A percentile compares a stretch with the other conserved stretches of the same genome.
These are phyloP conservation scores for Eucalyptus tenuipes DNA, from an alignment of 345 rosid genomes.

Conservation along the genomic window DNA sequence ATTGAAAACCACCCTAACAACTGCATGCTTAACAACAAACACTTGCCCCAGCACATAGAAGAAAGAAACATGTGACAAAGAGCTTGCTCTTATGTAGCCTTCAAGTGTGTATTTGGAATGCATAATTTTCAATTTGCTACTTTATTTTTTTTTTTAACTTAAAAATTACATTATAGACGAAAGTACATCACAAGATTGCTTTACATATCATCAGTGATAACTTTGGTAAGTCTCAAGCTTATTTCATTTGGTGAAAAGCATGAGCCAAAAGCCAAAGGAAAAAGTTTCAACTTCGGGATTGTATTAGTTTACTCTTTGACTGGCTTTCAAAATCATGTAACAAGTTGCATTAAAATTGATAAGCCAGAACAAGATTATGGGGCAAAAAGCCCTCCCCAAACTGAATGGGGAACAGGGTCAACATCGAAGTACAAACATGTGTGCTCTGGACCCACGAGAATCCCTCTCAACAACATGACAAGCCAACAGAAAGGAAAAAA, in stretches of 20 bases:
- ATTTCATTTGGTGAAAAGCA: neutral
- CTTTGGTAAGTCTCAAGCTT: neutral
- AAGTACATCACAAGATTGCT: neutral
- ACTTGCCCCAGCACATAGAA: neutral
- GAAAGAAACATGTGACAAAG: neutral
- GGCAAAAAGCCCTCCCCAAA: neutral
- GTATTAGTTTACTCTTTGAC: neutral
- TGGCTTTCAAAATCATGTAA: neutral
- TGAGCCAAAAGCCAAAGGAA: neutral
- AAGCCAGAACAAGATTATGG: neutral
- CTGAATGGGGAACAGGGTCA: neutral
- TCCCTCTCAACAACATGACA: neutral
- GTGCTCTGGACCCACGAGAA: neutral
- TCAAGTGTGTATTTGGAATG: neutral
- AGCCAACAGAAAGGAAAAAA: neutral
- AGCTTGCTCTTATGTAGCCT: neutral
- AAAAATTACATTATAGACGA: neutral
- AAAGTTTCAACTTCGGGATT: neutral
- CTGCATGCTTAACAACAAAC: neutral
- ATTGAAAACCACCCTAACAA: neutral
- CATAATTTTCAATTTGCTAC: neutral
- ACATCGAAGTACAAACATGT: neutral
- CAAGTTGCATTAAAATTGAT: neutral
- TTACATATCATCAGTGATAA: neutral
- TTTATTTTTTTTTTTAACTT: neutral